Base-by-base conservation (phyloP, 306 rosid species). In the Herpetospermum pedunculosum region DNA sequence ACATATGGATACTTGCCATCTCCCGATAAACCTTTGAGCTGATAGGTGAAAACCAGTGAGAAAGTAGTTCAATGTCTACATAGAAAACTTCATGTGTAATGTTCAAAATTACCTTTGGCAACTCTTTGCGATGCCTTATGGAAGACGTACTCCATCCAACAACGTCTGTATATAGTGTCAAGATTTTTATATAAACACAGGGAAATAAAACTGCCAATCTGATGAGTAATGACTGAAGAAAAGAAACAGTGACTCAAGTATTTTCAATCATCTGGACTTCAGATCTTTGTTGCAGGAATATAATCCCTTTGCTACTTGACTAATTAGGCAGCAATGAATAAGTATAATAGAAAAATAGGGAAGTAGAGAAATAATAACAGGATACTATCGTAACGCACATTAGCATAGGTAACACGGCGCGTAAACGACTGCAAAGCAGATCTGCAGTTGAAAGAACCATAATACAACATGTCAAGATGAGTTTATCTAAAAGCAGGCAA, bases 121-220 rank as follows among this genome's bases (percentile, higher is more conserved):
- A 93, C 77, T 93, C 97, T 18, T 69, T 77, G 70, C 70, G 79
- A 79, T 68, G 92, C 76, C 98, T 84, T 60, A 93, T 77, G 62
- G 98, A 93, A 25, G 98, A 89, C 12, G 98, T 91, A 78, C 98
- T 83, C 97, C 98, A 93, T 75, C 98, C 98, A 73, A 91, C 98
- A 62, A 93, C 85, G 29, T 83, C 98, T 93, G 81, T 75, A 62
- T 30, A 70, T 62, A 70, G 72, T 35, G 96, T 91, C 74, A 89
- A 87, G 92, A 81, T 57, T 34, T 81, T 55, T 53, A 77, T 21
- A 63, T 18, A 75, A 64, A 18, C 12, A 12, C 48, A 6, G 60
- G 69, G 77, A 5, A 60, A 15, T 5, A 43, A 26, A 62, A 71
- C 13, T 8, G 19, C 50, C 40, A 59, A 28, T 29, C 4, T 12